These are phyloP conservation scores for Graphilbum sp. DNA, from an alignment of 2,329 filamentous ascomycete species.

Conservation along the genomic window DNA sequence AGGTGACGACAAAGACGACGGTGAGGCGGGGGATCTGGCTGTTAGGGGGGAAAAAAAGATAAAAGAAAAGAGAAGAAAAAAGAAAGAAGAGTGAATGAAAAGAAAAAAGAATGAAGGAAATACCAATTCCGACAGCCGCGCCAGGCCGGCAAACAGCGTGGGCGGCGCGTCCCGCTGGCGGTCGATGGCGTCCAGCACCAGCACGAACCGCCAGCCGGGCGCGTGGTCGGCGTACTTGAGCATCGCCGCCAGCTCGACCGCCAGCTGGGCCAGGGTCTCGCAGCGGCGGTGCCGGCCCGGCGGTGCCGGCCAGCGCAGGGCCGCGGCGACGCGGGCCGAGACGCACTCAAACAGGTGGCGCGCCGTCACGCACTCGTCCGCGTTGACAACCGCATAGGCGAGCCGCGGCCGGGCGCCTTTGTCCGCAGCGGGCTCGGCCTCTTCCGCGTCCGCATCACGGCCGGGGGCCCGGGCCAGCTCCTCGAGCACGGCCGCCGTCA, in stretches of 20 bases:
- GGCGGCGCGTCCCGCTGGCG: slow-evolving; percentile 62
- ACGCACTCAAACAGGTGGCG: slow-evolving; percentile 64
- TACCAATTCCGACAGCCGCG: slow-evolving; percentile 66
- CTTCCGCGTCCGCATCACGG: no score
- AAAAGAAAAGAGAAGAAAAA: not conserved
- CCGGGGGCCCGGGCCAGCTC: slow-evolving; percentile 15
- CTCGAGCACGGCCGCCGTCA: slow-evolving; percentile 47
- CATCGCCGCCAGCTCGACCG: slow-evolving; percentile 53
- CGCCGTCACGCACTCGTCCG: slow-evolving; percentile 60
- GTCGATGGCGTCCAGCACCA: slow-evolving; percentile 83
- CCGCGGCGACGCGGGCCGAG: slow-evolving; percentile 38
- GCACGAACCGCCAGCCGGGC: slow-evolving; percentile 44
- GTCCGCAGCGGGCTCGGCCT: no score
- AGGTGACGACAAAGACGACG: slow-evolving; percentile 60
- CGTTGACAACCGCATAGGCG: slow-evolving; percentile 47
- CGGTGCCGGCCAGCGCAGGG: slow-evolving; percentile 29
- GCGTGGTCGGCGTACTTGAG: slow-evolving; percentile 28
- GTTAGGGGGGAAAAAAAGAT: not conserved
- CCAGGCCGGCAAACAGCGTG: slow-evolving; percentile 66
- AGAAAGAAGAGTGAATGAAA: slow-evolving; percentile 7
- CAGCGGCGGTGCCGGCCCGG: slow-evolving; percentile 52
- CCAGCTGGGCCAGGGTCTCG: slow-evolving; percentile 64
- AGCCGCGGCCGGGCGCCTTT: no score
- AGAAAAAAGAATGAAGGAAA: slow-evolving; percentile 15
- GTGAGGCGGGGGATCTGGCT: slow-evolving; percentile 61